Percentiles rank a stretch among this genome's conserved stretches.
Evolutionary conservation across 768 basidiomycete species (phyloP).

Genomic region (Omphalotus guepiniiformis): DNA sequence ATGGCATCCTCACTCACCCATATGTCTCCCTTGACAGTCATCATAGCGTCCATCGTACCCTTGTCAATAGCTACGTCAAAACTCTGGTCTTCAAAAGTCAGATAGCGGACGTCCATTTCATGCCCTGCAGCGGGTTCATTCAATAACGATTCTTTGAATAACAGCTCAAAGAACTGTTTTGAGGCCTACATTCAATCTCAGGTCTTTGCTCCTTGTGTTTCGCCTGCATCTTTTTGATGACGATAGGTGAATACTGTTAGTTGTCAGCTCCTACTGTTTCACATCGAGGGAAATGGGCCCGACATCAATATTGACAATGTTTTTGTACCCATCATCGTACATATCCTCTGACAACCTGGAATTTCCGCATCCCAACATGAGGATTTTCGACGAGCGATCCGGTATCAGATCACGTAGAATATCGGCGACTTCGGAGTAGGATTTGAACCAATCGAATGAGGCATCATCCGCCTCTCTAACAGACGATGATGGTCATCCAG

Average conservation of each 20-base stretch:
- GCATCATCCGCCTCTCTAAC: slow-evolving; percentile 53
- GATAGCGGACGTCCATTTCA: slow-evolving; percentile 76
- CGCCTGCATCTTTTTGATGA: slow-evolving; percentile 70
- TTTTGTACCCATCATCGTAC: slow-evolving; percentile 83
- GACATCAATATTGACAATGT: slow-evolving; percentile 78
- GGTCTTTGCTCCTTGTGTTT: slow-evolving; percentile 47
- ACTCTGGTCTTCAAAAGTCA: slow-evolving; percentile 52
- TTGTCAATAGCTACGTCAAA: slow-evolving; percentile 88
- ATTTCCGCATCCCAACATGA: slow-evolving; percentile 86
- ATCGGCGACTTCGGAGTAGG: slow-evolving; percentile 66
- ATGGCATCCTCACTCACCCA: slow-evolving; percentile 49
- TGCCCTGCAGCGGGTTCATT: slow-evolving; percentile 64
- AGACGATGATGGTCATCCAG: slow-evolving; percentile 1
- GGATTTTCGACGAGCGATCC: slow-evolving; percentile 51
- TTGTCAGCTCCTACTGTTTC: background rate
- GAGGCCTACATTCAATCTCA: slow-evolving; percentile 64
- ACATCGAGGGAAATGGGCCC: slow-evolving; percentile 30
- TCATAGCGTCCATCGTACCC: slow-evolving; percentile 91
- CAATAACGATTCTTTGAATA: background rate
- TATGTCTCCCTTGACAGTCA: slow-evolving; percentile 76
- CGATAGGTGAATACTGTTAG: slow-evolving; percentile 64
- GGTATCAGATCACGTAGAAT: slow-evolving; percentile 62
- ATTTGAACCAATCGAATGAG: slow-evolving; percentile 86
- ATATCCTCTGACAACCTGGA: slow-evolving; percentile 79
- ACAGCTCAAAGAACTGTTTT: background rate